phyloP scores from a whole-genome alignment of 116 monocot species.

The Zostera marina region DNA sequence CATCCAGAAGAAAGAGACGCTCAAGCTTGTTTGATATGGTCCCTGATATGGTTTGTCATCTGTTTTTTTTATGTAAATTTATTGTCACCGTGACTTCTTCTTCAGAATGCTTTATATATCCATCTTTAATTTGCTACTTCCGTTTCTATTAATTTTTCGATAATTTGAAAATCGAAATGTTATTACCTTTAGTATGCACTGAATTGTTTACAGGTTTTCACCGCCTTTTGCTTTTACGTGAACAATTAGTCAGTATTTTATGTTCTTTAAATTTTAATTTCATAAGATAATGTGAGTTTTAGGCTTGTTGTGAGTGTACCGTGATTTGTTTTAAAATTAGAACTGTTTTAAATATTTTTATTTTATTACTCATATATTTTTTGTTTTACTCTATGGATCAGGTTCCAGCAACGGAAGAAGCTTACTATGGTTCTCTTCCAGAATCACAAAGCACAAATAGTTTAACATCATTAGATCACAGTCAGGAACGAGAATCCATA shows the following conservation, averaged over 20 bases:
- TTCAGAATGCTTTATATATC: not conserved
- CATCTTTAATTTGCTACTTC: not conserved
- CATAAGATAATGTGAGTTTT: too few relatives aligned
- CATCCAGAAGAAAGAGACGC: conserved; percentile 63
- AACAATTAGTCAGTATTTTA: too few relatives aligned
- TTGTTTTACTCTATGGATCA: conserved; percentile 9
- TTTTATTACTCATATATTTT: not conserved
- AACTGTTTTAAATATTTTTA: not conserved
- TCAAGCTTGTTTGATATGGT: conserved; percentile 90
- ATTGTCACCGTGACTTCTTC: not conserved
- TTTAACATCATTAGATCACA: conserved; percentile 6
- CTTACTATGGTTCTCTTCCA: not conserved
- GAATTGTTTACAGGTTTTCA: too few relatives aligned
- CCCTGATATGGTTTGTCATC: conserved; percentile 50
- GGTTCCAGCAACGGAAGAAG: conserved; percentile 6
- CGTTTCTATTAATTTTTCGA: too few relatives aligned
- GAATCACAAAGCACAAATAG: conserved; percentile 5
- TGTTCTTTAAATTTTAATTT: too few relatives aligned
- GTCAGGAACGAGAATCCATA: conserved; percentile 5
- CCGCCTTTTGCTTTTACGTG: too few relatives aligned
- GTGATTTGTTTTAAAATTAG: not conserved
- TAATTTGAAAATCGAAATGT: too few relatives aligned
- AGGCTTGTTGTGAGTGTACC: not conserved
- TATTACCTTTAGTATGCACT: too few relatives aligned
- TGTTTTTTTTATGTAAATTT: not conserved